Evolutionary conservation across 768 basidiomycete genomes (phyloP), one percentile per base, ranked within the genome.

Genomic region (Kwoniella dendrophila): DNA sequence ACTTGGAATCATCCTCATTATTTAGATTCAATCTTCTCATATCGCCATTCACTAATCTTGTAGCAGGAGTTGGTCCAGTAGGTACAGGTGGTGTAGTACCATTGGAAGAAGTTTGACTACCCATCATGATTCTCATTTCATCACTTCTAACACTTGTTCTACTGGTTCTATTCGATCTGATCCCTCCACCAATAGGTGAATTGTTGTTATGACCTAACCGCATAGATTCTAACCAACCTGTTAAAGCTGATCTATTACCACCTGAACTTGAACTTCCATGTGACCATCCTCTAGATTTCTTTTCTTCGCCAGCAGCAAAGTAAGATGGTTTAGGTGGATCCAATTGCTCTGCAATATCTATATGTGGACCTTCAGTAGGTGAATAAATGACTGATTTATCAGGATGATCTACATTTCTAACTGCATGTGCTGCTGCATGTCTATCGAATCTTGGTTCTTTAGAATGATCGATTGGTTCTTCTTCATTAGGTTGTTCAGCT

Each of bases 161-260:
- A 47, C 63, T 68, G 14, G 63, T 67, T 27, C 68, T 45, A 26
- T 56, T 54, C 33, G 63, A 64, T 32, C 69, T 65, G 29, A 57
- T 63, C 12, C 65, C 66, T 32, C 20, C 18, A 30, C 40, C 38
- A 10, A 27, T 41, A 38, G 34, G 30, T 7, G 27, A 50, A 45
- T 47, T 38, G 7, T 54, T 47, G 26, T 47, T 27, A 29, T 51
- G 34, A 27, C 59, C 62, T 22, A 71, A 53, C 11, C 65, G 53
- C 64, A 74, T 74, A 22, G 62, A 64, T 59, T 75, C 73, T 49
- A 75, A 51, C 55, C 71, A 59, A 6, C 73, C 73, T 2, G 67
- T 63, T 24, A 75, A 51, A 12, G 71, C 73, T 33, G 64, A 66
- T 52, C 73, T 50, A 38, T 70, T 71, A 0, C 63, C 64, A 18